Evolutionary conservation across 441 rosid species (phyloP), one percentile per base, ranked within the genome.

Genomic region (Gossypium gossypioides): DNA sequence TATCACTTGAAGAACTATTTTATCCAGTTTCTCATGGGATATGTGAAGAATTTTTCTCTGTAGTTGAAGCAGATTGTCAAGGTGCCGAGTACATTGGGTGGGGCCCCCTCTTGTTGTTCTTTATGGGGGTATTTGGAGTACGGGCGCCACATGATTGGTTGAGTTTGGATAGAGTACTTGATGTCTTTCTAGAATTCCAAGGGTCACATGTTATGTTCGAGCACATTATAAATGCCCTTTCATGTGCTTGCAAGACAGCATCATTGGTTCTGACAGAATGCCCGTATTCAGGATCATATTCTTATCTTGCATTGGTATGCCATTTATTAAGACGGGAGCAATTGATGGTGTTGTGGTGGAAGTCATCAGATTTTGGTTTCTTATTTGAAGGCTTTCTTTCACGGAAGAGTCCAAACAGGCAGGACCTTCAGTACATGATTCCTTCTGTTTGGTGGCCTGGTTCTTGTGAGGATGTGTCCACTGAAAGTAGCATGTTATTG

Each of bases 381-480:
- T 74, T 93, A 76, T 89, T 92, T 68, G 99, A 92, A 87, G 88
- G 97, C 72, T 88, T 96, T 84, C 84, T 96, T 76, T 87, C 96
- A 4, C 86, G 80, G 57, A 88, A 88, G 84, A 88, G 79, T 77
- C 89, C 93, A 70, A 96, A 86, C 78, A 89, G 83, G 76, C 95
- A 86, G 84, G 99, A 96, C 77, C 91, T 96, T 64, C 95, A 91
- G 75, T 82, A 83, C 76, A 77, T 92, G 78, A 82, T 96, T 84
- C 97, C 97, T 74, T 88, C 90, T 83, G 96, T 92, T 79, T 96
- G 98, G 98, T 96, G 99, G 99, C 92, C 98, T 84, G 93, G 98
- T 71, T 91, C 98, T 69, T 85, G 82, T 71, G 99, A 96, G 81
- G 97, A 89, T 76, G 76, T 85, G 42, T 87, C 93, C 67, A 70